Base-by-base conservation (phyloP, 441 rosid species). In the Populus hybrid region DNA sequence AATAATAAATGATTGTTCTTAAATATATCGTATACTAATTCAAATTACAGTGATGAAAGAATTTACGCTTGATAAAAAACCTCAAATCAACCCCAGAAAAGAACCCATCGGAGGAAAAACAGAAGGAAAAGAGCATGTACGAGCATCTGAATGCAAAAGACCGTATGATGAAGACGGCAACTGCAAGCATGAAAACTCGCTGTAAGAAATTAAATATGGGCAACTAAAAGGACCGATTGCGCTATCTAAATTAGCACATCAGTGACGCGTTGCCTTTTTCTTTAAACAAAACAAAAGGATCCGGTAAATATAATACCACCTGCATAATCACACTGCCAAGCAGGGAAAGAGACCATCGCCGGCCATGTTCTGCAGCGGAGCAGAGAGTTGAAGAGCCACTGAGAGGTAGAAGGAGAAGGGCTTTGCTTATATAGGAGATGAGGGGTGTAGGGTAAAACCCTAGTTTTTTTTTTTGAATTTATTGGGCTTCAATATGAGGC, bases 221-320 rank as follows among this genome's bases (percentile, higher is more conserved):
- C 88, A 86, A 86, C 86, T 80, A 82, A 83, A 84, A 86, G 86
- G 85, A 83, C 88, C 76, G 86, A 78, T 79, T 81, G 81, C 82
- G 84, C 86, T 78, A 83, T 75, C 61, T 28, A 10, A 35, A 54
- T 9, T 54, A 79, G 85, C 85, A 73, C 83, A 80, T 80, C 86
- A 80, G 88, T 67, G 85, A 86, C 83, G 85, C 72, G 34, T 82
- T 86, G 88, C 88, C 88, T 73, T 70, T 9, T 18, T 40, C 7
- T n/a, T 26, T 36, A 4, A 50, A 14, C 61, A 54, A 54, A 18
- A 54, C 61, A 54, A 54, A 54, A 18, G n/a, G 20, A 50, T 50
- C 57, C 57, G 20, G 57, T 14, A 14, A 14, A 50, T 50, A 4
- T 14, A 16, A 14, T 50, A 50, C 57, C 57, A 5, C 8, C 57